phyloP scores from a whole-genome alignment of 2,329 filamentous ascomycete species.

The Fulvia fulva region DNA sequence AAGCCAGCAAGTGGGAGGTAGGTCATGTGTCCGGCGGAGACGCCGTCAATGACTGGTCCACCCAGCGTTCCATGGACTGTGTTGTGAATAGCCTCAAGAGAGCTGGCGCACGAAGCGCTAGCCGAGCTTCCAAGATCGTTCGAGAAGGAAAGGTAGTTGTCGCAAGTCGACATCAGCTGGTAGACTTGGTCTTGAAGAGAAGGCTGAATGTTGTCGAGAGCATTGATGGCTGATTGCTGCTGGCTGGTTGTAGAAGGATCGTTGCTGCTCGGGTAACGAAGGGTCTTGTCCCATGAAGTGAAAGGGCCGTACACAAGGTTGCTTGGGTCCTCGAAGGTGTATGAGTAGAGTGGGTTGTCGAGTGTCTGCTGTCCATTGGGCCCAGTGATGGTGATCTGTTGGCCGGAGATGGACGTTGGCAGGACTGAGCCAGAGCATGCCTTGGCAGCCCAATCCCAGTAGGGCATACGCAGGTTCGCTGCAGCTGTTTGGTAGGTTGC shows the following conservation, averaged over 20 bases:
- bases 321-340: conserved; percentile 23
- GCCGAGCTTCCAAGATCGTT: conserved; percentile 27
- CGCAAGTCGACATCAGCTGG: conserved; percentile 31
- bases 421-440: conserved; percentile 20
- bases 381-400: conserved; percentile 25
- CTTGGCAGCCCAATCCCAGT: conserved; percentile 30
- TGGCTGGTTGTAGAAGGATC: conserved; percentile 21
- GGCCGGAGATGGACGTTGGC: conserved; percentile 23
- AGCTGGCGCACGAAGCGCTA: conserved; percentile 27
- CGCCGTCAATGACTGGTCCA: conserved; percentile 19
- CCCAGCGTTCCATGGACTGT: conserved; percentile 32
- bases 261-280: conserved; percentile 31
- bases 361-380: conserved; percentile 27
- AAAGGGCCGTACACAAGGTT: conserved; percentile 29
- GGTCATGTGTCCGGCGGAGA: conserved; percentile 59
- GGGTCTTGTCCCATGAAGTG: conserved; percentile 26
- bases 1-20: conserved; percentile 68
- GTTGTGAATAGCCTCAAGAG: conserved; percentile 36
- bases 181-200: conserved; percentile 33
- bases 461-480: conserved; percentile 25
- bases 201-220: conserved; percentile 28
- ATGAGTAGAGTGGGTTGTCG: conserved; percentile 29
- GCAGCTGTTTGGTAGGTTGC: conserved; percentile 26
- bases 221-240: conserved; percentile 14
- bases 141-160: conserved; percentile 29